Evolutionary conservation across 495 filamentous ascomycete genomes (phyloP), one percentile per base, ranked within the genome.

Genomic region (Rostrohypoxylon terebratum): DNA sequence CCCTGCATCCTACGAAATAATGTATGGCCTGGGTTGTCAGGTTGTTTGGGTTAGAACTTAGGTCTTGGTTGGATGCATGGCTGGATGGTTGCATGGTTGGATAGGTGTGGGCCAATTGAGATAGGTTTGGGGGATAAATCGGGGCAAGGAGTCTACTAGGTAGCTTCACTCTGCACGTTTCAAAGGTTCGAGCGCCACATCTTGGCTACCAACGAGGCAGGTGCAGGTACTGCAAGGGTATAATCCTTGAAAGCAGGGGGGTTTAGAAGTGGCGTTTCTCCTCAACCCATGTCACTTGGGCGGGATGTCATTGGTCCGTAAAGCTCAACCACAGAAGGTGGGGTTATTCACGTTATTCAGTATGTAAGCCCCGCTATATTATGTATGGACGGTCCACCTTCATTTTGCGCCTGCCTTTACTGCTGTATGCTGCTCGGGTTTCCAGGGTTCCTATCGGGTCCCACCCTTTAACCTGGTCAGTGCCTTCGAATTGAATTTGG

Each of bases 401-500:
- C 53, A 67, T 64, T 60, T 68, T 68, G 6, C 59, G 40, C 25
- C 18, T 50, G 47, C 44, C 40, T 44, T 44, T 10, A n/a, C n/a
- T n/a, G n/a, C n/a, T n/a, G n/a, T n/a, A 57, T 6, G 42, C 53
- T 28, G 28, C 28, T 28, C 28, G 28, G 28, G 28, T 28, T 28
- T 28, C 28, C 28, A 3, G 13, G 45, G 45, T 34, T 45, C 38
- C 53, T 14, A 42, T 65, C 60, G 16, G 70, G 44, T 60, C 65
- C 60, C 55, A 63, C 58, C 63, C 64, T 21, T 36, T 33, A 31
- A 31, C 25, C 28, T 28, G 28, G 28, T 28, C 28, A 28, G 28
- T 18, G 64, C 23, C 64, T 31, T 73, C 57, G 62, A 74, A 63
- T 74, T 74, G 47, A 66, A 63, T 66, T 65, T 63, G 51, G 61